Conservation (phyloP, 805 yeast species). For the Geotrichum ghanense region DNA sequence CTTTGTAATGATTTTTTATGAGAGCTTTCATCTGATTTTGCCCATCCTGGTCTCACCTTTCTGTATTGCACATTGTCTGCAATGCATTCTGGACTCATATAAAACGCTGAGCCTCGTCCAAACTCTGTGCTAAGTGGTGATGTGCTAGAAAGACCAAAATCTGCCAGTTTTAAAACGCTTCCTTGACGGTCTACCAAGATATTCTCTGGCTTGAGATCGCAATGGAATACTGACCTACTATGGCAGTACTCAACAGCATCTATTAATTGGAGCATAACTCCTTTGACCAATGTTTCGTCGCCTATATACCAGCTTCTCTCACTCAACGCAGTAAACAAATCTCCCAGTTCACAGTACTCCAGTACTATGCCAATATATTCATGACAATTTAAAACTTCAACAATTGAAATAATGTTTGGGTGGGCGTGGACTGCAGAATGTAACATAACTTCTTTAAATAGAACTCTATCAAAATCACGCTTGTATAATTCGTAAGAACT, state of each 20-base stretch:
- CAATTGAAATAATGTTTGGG: constrained; percentile 62
- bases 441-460: constrained; percentile 44
- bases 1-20: constrained; percentile 20
- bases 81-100: constrained; percentile 79
- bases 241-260: constrained; percentile 73
- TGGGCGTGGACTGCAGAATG: constrained; percentile 69
- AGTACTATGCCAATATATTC: constrained; percentile 51
- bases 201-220: constrained; percentile 94
- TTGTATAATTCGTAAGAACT: constrained; percentile 3
- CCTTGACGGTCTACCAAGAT: constrained; percentile 52
- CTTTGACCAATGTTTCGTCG: constrained; percentile 40
- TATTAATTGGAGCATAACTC: constrained; percentile 56
- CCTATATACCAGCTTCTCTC: constrained; percentile 36
- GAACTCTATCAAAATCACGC: not conserved
- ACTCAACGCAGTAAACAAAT: constrained; percentile 69
- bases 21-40: constrained; percentile 2
- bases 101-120: constrained; percentile 79
- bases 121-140: constrained; percentile 52
- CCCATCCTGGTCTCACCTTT: constrained; percentile 13
- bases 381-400: constrained; percentile 54
- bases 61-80: constrained; percentile 23
- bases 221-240: constrained; percentile 71
- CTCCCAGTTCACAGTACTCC: constrained; percentile 76
- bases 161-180: constrained; percentile 48
- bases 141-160: constrained; percentile 76